These are phyloP conservation scores for Pythium pyrilobum DNA, from an alignment of 352 stramenopile species.

Conservation along the genomic window DNA sequence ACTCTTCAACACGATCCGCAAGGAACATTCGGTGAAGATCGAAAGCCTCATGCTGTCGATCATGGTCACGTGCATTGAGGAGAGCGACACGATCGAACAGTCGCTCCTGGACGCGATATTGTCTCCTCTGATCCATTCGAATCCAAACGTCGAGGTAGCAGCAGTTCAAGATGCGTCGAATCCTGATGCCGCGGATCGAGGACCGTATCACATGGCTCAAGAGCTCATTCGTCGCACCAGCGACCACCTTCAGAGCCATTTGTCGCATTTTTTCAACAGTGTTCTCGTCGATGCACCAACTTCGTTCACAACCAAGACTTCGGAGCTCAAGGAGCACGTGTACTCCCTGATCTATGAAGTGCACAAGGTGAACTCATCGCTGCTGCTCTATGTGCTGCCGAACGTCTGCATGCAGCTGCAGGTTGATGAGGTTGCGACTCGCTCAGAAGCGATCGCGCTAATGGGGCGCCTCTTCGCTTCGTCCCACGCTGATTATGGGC, in stretches of 20 bases:
- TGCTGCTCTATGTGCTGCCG: constrained; percentile 79
- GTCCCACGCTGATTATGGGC: constrained; percentile 59
- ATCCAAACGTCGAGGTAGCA: not conserved
- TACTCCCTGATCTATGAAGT: constrained; percentile 81
- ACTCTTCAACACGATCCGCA: constrained; percentile 60
- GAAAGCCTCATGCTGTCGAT: constrained; percentile 73
- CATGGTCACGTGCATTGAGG: constrained; percentile 69
- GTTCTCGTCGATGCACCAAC: constrained; percentile 55
- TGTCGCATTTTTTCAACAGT: constrained; percentile 81
- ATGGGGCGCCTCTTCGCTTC: constrained; percentile 81
- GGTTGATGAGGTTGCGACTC: constrained; percentile 80
- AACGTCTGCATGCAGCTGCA: constrained; percentile 84
- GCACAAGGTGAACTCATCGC: constrained; percentile 70
- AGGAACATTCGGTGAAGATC: constrained; percentile 61
- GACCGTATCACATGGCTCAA: constrained; percentile 54
- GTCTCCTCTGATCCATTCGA: constrained; percentile 36
- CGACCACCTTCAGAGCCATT: constrained; percentile 54
- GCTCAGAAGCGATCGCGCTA: constrained; percentile 64
- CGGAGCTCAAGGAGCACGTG: constrained; percentile 71
- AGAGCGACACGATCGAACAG: constrained; percentile 55
- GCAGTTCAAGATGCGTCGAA: not conserved
- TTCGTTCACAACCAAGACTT: constrained; percentile 30
- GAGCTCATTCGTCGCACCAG: constrained; percentile 70
- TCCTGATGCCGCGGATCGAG: constrained; percentile 12
- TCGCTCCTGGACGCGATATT: constrained; percentile 67